Conservation (phyloP, 2,329 filamentous ascomycete genomes). For the Aureobasidium sp. region DNA sequence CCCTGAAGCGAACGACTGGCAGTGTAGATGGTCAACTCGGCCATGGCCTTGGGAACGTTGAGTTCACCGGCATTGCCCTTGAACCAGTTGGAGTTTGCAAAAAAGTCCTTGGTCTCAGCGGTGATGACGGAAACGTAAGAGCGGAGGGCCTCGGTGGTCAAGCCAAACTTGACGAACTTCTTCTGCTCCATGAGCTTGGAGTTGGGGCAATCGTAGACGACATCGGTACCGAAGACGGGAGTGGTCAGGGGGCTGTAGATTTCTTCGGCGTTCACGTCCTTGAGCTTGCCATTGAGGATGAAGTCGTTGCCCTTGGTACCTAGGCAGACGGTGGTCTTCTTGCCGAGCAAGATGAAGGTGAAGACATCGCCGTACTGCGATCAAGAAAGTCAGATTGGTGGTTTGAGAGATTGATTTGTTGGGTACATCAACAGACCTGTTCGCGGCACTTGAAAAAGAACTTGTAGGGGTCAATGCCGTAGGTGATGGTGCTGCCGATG, state of each 20-base stretch:
- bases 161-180: conserved; percentile 81
- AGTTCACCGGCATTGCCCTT: conserved; percentile 61
- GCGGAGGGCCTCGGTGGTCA: conserved; percentile 67
- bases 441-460: conserved; percentile 70
- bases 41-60: conserved; percentile 68
- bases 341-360: conserved; percentile 80
- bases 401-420: not conserved
- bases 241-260: conserved; percentile 73
- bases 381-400: conserved; percentile 13
- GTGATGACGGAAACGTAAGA: conserved; percentile 75
- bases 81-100: conserved; percentile 54
- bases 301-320: conserved; percentile 83
- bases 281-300: conserved; percentile 83
- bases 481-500: conserved; percentile 84
- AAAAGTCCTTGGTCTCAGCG: conserved; percentile 64
- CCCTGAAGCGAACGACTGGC: conserved; percentile 81
- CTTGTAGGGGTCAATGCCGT: conserved; percentile 86
- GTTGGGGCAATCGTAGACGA: conserved; percentile 87
- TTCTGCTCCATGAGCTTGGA: conserved; percentile 94
- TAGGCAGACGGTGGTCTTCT: conserved; percentile 80
- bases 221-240: conserved; percentile 71
- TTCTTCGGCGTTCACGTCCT: conserved; percentile 84
- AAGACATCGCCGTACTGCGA: conserved; percentile 77
- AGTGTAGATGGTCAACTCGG: conserved; percentile 84
- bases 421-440: conserved; percentile 53